A percentile compares a stretch with the other conserved stretches of the same genome.
These are phyloP conservation scores for Scalesia atractyloides DNA, from an alignment of 129 eudicot genomes.

Conservation along the genomic window DNA sequence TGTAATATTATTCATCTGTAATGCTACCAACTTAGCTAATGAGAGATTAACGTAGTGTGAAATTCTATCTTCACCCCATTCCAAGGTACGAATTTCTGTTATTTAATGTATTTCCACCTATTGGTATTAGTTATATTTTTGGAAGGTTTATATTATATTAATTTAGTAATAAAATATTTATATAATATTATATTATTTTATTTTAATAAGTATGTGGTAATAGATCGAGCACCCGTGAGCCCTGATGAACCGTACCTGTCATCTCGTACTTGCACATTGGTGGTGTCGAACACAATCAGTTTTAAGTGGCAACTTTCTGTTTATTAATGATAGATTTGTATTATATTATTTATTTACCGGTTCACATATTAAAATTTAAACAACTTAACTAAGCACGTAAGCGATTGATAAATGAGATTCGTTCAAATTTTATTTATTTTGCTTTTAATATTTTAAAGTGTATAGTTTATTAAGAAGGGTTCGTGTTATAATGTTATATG, in stretches of 20 bases:
- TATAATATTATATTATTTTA: neutral
- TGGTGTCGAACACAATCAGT: neutral
- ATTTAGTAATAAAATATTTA: slow-evolving; percentile 2
- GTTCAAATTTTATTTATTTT: neutral
- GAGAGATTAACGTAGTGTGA: slow-evolving; percentile 43
- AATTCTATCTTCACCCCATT: slow-evolving; percentile 39
- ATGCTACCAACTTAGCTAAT: slow-evolving; percentile 31
- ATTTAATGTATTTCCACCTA: slow-evolving; percentile 3
- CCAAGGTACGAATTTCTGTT: slow-evolving; percentile 23
- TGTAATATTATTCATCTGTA: slow-evolving; percentile 9
- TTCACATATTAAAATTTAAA: neutral
- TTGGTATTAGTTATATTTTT: slow-evolving; percentile 9
- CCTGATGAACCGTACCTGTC: slow-evolving; percentile 32
- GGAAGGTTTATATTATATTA: neutral
- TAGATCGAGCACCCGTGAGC: slow-evolving; percentile 21
- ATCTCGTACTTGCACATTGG: slow-evolving; percentile 29
- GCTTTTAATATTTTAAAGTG: too few relatives aligned
- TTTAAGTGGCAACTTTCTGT: neutral
- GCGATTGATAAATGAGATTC: neutral
- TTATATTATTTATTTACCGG: neutral
- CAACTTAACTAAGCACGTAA: neutral
- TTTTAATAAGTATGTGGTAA: slow-evolving; percentile 15
- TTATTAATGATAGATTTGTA: neutral
- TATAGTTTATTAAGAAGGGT: too few relatives aligned
- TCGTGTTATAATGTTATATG: too few relatives aligned